Evolutionary conservation across 1,284 basidiomycete species (phyloP).

Genomic region (Tilletia caries): DNA sequence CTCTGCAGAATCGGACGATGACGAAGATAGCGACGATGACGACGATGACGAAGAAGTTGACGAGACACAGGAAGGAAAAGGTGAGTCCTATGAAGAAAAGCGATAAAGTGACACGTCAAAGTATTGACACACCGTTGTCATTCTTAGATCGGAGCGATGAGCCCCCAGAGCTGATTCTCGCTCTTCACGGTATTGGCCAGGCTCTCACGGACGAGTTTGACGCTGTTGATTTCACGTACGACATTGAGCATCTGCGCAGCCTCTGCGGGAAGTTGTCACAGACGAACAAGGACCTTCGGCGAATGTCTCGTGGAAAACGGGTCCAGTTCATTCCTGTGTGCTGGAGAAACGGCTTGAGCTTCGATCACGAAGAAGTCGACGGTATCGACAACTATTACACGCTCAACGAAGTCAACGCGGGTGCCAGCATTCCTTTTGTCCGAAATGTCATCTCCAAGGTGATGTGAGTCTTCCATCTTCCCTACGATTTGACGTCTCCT

Average conservation of each 20-base stretch:
- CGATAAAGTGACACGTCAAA: not conserved
- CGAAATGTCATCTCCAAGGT: conserved; percentile 47
- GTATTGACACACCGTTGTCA: not conserved
- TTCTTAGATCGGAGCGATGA: conserved; percentile 31
- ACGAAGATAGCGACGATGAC: conserved; percentile 3
- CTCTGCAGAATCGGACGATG: conserved; percentile 21
- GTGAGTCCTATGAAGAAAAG: not conserved
- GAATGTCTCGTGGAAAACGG: conserved; percentile 17
- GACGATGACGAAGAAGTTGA: conserved; percentile 4
- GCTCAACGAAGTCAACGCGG: conserved; percentile 21
- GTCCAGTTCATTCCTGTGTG: conserved; percentile 25
- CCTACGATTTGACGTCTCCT: no score
- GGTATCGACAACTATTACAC: conserved; percentile 24
- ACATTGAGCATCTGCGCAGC: conserved; percentile 20
- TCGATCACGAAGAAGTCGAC: conserved; percentile 5
- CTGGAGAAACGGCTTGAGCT: conserved; percentile 20
- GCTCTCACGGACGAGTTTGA: conserved; percentile 18
- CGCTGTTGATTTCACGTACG: conserved; percentile 26
- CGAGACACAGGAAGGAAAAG: not conserved
- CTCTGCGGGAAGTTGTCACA: conserved; percentile 8
- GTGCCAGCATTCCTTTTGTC: conserved; percentile 42
- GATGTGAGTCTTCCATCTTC: not conserved
- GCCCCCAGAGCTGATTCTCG: conserved; percentile 42
- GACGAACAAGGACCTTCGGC: conserved; percentile 14
- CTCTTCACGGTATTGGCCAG: conserved; percentile 22